phyloP scores from a whole-genome alignment of 106 monocot species.

The Vanilla planifolia region DNA sequence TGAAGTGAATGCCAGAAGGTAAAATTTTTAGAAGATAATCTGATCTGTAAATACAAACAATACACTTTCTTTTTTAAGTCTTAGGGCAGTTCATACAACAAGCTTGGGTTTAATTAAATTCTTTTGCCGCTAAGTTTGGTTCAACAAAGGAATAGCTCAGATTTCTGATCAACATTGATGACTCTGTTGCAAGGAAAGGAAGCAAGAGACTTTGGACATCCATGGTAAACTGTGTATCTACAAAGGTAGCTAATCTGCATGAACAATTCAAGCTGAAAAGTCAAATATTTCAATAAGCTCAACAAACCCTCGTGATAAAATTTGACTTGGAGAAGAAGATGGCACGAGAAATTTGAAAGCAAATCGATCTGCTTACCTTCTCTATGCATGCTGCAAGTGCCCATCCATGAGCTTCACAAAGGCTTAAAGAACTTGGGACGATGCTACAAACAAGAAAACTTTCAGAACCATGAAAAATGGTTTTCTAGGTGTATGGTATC shows the following conservation, averaged over 20 bases:
- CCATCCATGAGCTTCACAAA: background rate
- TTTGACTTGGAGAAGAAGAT: background rate
- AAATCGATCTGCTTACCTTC: constrained; percentile 5
- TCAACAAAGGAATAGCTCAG: background rate
- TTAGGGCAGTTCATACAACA: constrained; percentile 3
- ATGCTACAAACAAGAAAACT: background rate
- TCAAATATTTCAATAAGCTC: background rate
- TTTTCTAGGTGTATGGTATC: background rate
- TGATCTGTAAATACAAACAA: constrained; percentile 4
- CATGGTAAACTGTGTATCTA: background rate
- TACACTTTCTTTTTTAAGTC: background rate
- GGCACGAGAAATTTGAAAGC: too few relatives aligned
- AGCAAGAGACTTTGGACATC: background rate
- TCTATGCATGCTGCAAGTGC: background rate
- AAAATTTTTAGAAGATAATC: background rate
- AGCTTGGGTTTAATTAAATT: background rate
- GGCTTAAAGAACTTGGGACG: too few relatives aligned
- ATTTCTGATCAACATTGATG: background rate
- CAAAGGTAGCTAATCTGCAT: background rate
- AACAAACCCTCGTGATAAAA: background rate
- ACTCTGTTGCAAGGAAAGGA: background rate
- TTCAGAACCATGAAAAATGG: background rate
- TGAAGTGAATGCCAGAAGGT: background rate
- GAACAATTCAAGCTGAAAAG: background rate
- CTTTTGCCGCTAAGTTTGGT: background rate